A percentile compares a stretch with the other conserved stretches of the same genome.
Conservation (phyloP, 331 rosid species). For the Quercus phellos region DNA sequence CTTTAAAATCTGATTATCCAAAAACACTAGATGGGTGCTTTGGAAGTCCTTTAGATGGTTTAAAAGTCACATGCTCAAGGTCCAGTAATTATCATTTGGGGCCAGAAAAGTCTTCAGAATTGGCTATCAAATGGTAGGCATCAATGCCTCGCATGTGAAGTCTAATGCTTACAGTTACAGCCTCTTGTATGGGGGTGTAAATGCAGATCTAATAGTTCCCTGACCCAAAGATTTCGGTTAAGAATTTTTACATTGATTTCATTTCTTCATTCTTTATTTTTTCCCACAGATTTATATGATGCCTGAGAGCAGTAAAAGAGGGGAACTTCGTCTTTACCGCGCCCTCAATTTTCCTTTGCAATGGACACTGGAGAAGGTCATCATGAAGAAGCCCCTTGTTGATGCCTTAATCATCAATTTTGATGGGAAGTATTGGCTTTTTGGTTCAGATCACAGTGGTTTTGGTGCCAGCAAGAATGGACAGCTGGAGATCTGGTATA, state of each 20-base stretch:
- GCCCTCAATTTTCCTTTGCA: constrained; percentile 76
- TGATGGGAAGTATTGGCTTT: constrained; percentile 74
- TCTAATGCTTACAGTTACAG: background rate
- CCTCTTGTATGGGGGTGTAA: background rate
- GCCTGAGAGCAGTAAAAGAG: constrained; percentile 85
- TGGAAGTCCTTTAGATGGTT: background rate
- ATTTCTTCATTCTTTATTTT: constrained; percentile 21
- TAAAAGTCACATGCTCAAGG: background rate
- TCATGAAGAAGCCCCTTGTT: constrained; percentile 75
- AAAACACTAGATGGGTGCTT: background rate
- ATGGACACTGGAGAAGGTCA: constrained; percentile 76
- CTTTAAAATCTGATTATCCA: background rate
- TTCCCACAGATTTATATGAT: constrained; percentile 77
- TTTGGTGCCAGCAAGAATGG: constrained; percentile 83
- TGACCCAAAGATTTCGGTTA: background rate
- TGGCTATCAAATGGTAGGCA: background rate
- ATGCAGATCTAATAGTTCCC: background rate
- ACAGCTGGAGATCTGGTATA: constrained; percentile 86
- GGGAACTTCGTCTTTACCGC: constrained; percentile 85
- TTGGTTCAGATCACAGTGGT: constrained; percentile 91
- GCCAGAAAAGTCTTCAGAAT: background rate
- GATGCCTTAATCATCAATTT: constrained; percentile 62
- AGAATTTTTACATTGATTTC: background rate
- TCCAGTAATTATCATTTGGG: background rate
- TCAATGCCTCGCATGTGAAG: background rate